Conservation (phyloP, 257 asterid genomes). For the Echium plantagineum region DNA sequence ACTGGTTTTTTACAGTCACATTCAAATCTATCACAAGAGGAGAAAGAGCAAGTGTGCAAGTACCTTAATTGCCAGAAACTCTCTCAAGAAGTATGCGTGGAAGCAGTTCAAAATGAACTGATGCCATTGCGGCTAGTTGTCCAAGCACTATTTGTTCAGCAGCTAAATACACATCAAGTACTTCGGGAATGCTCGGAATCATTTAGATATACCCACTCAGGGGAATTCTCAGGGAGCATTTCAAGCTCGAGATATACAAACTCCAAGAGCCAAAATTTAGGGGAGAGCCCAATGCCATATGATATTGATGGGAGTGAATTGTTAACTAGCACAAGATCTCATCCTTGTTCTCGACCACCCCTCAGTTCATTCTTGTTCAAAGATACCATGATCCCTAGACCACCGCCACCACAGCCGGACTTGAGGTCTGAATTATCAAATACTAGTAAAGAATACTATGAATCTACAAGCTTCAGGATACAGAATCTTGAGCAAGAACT, state of each 20-base stretch:
- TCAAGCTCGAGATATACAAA: constrained; percentile 40
- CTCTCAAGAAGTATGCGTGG: constrained; percentile 48
- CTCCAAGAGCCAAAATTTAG: constrained; percentile 33
- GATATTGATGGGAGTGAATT: constrained; percentile 23
- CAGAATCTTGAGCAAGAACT: constrained; percentile 55
- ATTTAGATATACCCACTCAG: constrained; percentile 32
- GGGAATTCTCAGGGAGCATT: constrained; percentile 37
- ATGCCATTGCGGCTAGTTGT: constrained; percentile 67
- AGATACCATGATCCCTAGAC: constrained; percentile 18
- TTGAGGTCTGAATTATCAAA: constrained; percentile 25
- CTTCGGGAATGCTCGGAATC: constrained; percentile 54
- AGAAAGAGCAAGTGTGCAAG: constrained; percentile 47
- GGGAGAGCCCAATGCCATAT: constrained; percentile 25
- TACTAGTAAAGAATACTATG: constrained; percentile 23
- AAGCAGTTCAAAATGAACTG: constrained; percentile 57
- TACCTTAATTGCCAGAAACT: constrained; percentile 62
- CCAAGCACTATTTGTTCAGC: constrained; percentile 74
- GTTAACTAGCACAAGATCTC: constrained; percentile 7
- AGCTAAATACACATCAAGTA: constrained; percentile 57
- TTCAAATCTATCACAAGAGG: constrained; percentile 46
- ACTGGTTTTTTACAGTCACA: constrained; percentile 28
- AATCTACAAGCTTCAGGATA: constrained; percentile 63
- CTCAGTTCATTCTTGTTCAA: constrained; percentile 31
- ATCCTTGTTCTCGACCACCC: constrained; percentile 6
- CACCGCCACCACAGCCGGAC: constrained; percentile 1